These are phyloP conservation scores for Rhinocladiella mackenziei DNA, from an alignment of 2,329 filamentous ascomycete genomes.

Conservation along the genomic window DNA sequence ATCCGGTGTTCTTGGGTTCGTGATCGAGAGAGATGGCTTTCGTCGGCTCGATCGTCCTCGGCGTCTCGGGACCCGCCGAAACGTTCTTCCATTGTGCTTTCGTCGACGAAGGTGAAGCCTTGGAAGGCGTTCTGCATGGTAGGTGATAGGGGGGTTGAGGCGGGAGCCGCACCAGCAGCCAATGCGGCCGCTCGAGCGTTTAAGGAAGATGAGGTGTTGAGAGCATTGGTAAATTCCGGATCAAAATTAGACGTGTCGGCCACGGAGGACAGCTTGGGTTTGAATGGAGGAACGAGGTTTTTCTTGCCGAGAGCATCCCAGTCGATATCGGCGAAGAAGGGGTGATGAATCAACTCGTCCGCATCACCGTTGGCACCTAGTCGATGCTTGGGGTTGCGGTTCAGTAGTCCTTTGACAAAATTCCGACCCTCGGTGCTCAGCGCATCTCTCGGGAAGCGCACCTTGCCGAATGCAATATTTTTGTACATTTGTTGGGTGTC, in stretches of 20 bases:
- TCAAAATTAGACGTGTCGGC: conserved; percentile 98
- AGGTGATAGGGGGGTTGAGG: conserved; percentile 87
- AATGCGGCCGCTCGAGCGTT: conserved; percentile 87
- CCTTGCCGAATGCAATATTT: conserved; percentile 98
- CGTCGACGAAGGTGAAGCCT: conserved; percentile 98
- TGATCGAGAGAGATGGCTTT: conserved; percentile 21
- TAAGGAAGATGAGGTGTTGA: conserved; percentile 79
- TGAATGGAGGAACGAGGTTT: conserved; percentile 92
- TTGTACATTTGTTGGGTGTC: conserved; percentile 99
- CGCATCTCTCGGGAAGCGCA: conserved; percentile 91
- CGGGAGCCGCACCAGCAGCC: conserved; percentile 73
- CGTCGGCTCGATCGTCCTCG: conserved; percentile 34
- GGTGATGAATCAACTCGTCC: conserved; percentile 86
- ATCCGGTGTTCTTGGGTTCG: conserved; percentile 37
- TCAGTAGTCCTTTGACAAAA: conserved; percentile 95
- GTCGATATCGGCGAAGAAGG: conserved; percentile 92
- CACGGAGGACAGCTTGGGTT: conserved; percentile 92
- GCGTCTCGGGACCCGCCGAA: conserved; percentile 50
- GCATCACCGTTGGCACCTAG: conserved; percentile 88
- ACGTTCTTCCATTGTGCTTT: conserved; percentile 87
- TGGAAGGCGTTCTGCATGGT: conserved; percentile 98
- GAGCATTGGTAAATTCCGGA: conserved; percentile 92
- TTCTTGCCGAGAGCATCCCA: conserved; percentile 87
- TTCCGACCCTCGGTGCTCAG: conserved; percentile 91
- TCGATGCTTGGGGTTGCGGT: conserved; percentile 93